Base-by-base conservation (phyloP, 1,284 basidiomycete genomes). In the Fomitopsis schrenkii region DNA sequence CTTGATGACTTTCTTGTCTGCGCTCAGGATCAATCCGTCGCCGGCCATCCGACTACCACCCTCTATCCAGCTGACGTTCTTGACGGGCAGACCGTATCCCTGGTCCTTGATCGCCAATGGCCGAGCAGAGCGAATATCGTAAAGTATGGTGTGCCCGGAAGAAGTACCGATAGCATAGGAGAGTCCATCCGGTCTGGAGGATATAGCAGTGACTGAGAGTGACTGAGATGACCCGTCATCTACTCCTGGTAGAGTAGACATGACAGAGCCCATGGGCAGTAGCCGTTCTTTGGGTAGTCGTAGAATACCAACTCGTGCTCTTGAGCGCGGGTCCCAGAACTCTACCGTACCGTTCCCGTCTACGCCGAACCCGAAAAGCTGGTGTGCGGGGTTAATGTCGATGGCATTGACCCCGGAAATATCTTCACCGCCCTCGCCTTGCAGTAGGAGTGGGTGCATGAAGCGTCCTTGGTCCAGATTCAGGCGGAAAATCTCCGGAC, bases 381-480 rank as follows among this genome's bases (percentile, higher is more conserved):
- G 94, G 72, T 99, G 97, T 1, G 91, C 91, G 2, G 94, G 89
- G 73, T 99, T 99, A 68, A 99, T 86, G 73, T 99, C 95, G 59
- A 98, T 84, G 14, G 86, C 84, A 71, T 98, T 98, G 61, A 98
- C 93, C 35, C 97, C 97, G 2, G 83, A 77, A 12, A 93, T 82
- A 41, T 86, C 81, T 9, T 82, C 83, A 0, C 72, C 72, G 19
- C 79, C 81, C 28, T 82, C 82, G 48, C 81, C 81, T 57, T 83
- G 77, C 28, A 93, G 79, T 7, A 81, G 77, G 30, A 97, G 79
- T 0, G 95, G 91, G 38, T 78, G 91, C 81, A 97, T 88, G 74
- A 94, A 99, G 10, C 95, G 86, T 1, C 97, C 97, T 75, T 97
- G 94, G 69, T 96, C 94, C 65, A 99, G 87, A 72, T 98, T 99